Percentiles rank a stretch among this genome's conserved stretches.
These are phyloP conservation scores for Paramyrothecium sp. DNA, from an alignment of 2,329 filamentous ascomycete species.

Conservation along the genomic window DNA sequence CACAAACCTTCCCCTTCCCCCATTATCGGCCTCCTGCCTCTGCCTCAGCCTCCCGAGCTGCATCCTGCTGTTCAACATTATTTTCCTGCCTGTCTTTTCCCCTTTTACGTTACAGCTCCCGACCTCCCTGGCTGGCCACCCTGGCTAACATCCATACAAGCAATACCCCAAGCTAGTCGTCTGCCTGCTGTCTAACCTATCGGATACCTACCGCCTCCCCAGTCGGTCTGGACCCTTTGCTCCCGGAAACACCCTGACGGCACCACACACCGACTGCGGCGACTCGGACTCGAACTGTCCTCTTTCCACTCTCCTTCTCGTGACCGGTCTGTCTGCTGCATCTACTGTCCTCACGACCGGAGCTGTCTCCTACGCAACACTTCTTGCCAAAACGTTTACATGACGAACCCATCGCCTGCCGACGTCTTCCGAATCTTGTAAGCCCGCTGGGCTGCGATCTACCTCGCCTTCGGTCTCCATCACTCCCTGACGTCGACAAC, in stretches of 20 bases:
- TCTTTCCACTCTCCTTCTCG: conserved; percentile 1
- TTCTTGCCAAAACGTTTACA: conserved; percentile 42
- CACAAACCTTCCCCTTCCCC: not conserved
- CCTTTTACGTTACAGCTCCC: not conserved
- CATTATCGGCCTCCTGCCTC: not conserved
- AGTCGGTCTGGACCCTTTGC: conserved; percentile 15
- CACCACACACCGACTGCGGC: not conserved
- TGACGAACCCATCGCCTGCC: conserved; percentile 33
- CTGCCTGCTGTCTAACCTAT: conserved; percentile 21
- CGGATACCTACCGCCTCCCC: conserved; percentile 28
- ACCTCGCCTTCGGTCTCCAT: conserved; percentile 21
- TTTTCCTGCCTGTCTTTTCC: not conserved
- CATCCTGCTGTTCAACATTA: too few species aligned
- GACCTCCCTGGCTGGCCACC: not conserved
- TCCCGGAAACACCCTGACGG: conserved; percentile 2
- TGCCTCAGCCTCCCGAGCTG: too few species aligned
- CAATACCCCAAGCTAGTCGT: too few species aligned
- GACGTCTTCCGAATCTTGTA: conserved; percentile 33
- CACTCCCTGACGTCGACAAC: conserved; percentile 32
- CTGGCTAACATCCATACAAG: not conserved
- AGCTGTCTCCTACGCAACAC: too few species aligned
- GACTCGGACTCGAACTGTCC: not conserved
- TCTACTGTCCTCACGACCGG: too few species aligned
- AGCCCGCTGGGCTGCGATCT: conserved; percentile 31
- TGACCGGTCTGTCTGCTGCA: too few species aligned